A percentile compares a stretch with the other conserved stretches of the same genome.
phyloP scores from a whole-genome alignment of 1,139 yeast species.

The Blastobotrys indianensis region DNA sequence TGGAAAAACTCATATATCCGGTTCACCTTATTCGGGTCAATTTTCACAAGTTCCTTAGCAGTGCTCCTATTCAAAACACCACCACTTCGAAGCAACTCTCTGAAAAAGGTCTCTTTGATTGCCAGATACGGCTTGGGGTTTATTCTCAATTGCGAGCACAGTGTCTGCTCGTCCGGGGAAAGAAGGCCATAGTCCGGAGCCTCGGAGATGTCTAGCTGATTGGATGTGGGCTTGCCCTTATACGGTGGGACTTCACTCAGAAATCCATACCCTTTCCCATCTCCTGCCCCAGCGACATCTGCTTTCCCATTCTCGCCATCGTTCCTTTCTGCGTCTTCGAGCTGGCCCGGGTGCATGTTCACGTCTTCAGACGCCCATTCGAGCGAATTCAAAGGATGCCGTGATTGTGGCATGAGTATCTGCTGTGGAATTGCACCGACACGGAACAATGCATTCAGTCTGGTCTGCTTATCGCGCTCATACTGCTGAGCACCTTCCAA shows the following conservation, averaged over 20 bases:
- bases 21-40: conserved; percentile 81
- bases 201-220: conserved; percentile 62
- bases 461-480: conserved; percentile 73
- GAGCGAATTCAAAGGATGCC: conserved; percentile 8
- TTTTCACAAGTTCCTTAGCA: conserved; percentile 67
- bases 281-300: background rate
- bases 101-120: conserved; percentile 83
- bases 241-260: background rate
- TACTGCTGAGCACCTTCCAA: conserved; percentile 78
- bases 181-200: conserved; percentile 78
- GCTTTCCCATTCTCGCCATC: background rate
- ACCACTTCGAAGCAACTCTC: conserved; percentile 79
- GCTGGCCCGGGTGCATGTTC: conserved; percentile 7
- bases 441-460: conserved; percentile 28
- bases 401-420: conserved; percentile 11
- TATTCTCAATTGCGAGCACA: conserved; percentile 78
- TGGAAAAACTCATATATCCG: conserved; percentile 89
- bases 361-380: conserved; percentile 10
- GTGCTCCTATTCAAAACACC: conserved; percentile 78
- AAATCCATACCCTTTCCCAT: no score
- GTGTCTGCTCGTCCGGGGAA: conserved; percentile 76
- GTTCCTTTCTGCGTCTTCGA: background rate
- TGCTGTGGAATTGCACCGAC: conserved; percentile 15
- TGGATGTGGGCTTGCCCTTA: conserved; percentile 16
- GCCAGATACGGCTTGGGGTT: conserved; percentile 92